A percentile compares a stretch with the other conserved stretches of the same genome.
These are phyloP conservation scores for Dictyostelium purpureum DNA, from an alignment of 78 protist species.

Conservation along the genomic window DNA sequence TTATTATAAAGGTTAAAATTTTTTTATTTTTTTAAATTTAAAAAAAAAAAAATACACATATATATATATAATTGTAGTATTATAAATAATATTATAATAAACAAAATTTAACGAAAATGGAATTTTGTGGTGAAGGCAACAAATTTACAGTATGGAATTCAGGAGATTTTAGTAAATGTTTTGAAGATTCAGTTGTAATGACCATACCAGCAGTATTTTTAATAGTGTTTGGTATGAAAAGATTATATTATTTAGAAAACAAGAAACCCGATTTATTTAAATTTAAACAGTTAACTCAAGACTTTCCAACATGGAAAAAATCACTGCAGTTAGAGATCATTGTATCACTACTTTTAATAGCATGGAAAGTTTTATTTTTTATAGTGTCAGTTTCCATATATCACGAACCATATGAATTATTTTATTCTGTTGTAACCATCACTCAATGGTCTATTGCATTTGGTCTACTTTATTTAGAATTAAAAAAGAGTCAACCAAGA, in stretches of 20 bases:
- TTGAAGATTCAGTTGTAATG: constrained; percentile 67
- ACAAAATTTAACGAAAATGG: constrained; percentile 26
- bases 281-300: constrained; percentile 7
- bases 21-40: too few relatives aligned
- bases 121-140: constrained; percentile 56
- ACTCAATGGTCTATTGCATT: constrained; percentile 35
- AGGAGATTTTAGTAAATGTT: constrained; percentile 55
- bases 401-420: background rate
- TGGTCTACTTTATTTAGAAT: constrained; percentile 12
- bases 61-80: too few relatives aligned
- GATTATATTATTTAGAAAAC: constrained; percentile 8
- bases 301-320: constrained; percentile 52
- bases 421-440: constrained; percentile 22
- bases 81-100: too few relatives aligned
- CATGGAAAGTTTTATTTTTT: constrained; percentile 50
- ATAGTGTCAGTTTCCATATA: background rate
- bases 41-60: too few relatives aligned
- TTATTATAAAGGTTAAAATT: too few relatives aligned
- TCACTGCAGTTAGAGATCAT: constrained; percentile 50
- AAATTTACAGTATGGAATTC: constrained; percentile 38
- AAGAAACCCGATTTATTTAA: constrained; percentile 24
- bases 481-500: constrained; percentile 58
- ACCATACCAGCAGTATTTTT: constrained; percentile 36
- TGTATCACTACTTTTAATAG: constrained; percentile 43
- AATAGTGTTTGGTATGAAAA: constrained; percentile 32